A percentile compares a stretch with the other conserved stretches of the same genome.
phyloP scores from a whole-genome alignment of 257 asterid species.

The Solanum appendiculatum region DNA sequence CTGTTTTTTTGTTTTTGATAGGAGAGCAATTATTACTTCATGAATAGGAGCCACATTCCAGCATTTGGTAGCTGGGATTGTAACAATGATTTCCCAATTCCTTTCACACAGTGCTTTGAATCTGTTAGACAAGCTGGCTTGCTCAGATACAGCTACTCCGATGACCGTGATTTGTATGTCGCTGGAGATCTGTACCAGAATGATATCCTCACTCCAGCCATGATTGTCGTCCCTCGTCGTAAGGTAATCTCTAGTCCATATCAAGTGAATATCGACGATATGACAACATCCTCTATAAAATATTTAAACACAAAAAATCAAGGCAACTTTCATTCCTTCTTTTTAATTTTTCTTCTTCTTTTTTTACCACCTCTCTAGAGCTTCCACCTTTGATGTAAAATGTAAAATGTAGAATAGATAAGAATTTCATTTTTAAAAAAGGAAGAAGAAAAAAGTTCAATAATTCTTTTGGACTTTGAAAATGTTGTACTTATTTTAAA shows the following conservation, averaged over 20 bases:
- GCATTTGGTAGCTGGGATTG: conserved; percentile 92
- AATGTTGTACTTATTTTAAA: too few species aligned
- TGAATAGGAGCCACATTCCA: conserved; percentile 49
- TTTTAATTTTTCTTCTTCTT: too few species aligned
- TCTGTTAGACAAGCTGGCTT: conserved; percentile 43
- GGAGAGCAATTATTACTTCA: background rate
- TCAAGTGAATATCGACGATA: too few species aligned
- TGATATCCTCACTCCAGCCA: conserved; percentile 54
- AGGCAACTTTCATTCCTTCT: too few species aligned
- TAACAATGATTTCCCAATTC: conserved; percentile 35
- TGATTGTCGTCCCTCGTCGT: conserved; percentile 71
- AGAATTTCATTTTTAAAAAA: too few species aligned
- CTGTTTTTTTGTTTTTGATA: background rate
- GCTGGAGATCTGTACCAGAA: conserved; percentile 69
- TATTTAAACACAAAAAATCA: too few species aligned
- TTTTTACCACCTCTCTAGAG: too few species aligned
- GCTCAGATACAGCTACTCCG: conserved; percentile 35
- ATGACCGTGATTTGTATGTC: conserved; percentile 63
- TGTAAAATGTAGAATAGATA: too few species aligned
- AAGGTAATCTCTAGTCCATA: background rate
- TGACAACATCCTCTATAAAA: too few species aligned
- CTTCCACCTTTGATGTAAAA: too few species aligned
- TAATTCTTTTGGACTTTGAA: too few species aligned
- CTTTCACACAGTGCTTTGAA: conserved; percentile 74
- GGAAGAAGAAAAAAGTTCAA: too few species aligned